Conservation (phyloP, 345 rosid species). For the Corchorus capsularis region DNA sequence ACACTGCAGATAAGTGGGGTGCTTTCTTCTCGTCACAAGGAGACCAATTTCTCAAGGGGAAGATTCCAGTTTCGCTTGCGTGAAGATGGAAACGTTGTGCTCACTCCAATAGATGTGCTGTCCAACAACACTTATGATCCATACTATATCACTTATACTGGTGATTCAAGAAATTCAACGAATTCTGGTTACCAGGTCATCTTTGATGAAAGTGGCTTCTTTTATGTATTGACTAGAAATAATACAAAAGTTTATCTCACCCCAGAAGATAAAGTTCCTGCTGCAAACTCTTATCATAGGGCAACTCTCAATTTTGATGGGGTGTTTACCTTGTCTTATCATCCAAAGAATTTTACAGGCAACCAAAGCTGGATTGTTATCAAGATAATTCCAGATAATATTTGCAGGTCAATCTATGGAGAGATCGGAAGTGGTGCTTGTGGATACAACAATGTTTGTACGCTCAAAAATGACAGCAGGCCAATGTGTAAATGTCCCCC, state of each 20-base stretch:
- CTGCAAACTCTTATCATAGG: conserved; percentile 21
- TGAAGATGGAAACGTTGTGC: conserved; percentile 31
- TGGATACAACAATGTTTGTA: conserved; percentile 40
- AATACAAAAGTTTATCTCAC: conserved; percentile 2
- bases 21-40: conserved; percentile 27
- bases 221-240: conserved; percentile 28
- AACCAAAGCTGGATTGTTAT: conserved; percentile 23
- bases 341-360: conserved; percentile 24
- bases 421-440: conserved; percentile 37
- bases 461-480: conserved; percentile 11
- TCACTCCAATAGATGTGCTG: conserved; percentile 25
- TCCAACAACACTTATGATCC: conserved; percentile 22
- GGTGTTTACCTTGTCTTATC: conserved; percentile 24
- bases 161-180: not conserved
- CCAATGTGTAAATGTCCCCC: conserved; percentile 37
- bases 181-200: conserved; percentile 27
- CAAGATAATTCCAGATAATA: conserved; percentile 27
- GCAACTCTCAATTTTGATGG: conserved; percentile 44
- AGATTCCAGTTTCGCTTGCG: conserved; percentile 34
- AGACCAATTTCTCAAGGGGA: conserved; percentile 37
- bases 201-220: conserved; percentile 30
- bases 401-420: conserved; percentile 4
- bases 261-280: not conserved
- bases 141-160: conserved; percentile 22
- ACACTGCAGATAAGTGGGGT: conserved; percentile 6